A percentile compares a stretch with the other conserved stretches of the same genome.
These are phyloP conservation scores for Aspergillus cristatus DNA, from an alignment of 495 filamentous ascomycete genomes.

Conservation along the genomic window DNA sequence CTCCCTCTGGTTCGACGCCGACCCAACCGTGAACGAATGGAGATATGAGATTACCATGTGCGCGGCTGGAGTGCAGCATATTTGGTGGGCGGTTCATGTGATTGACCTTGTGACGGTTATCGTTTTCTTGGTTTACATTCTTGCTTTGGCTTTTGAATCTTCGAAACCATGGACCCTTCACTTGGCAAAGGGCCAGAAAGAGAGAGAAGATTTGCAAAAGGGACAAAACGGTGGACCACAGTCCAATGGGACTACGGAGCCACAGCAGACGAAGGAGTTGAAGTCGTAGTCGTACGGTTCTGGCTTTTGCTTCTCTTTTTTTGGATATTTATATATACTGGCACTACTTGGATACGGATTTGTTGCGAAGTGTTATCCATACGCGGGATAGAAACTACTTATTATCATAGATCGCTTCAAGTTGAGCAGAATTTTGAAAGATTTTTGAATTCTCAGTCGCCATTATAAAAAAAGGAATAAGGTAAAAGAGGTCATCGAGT, in stretches of 20 bases:
- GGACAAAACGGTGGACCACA: neutral
- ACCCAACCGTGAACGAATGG: slow-evolving; percentile 52
- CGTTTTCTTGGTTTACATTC: slow-evolving; percentile 9
- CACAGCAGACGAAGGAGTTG: neutral
- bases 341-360: no score
- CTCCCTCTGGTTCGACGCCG: slow-evolving; percentile 77
- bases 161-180: neutral
- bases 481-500: neutral
- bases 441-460: neutral
- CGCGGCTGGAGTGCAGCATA: slow-evolving; percentile 71
- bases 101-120: slow-evolving; percentile 49
- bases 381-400: no score
- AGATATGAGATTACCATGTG: slow-evolving; percentile 70
- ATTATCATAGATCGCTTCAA: no score
- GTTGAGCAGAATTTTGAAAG: neutral
- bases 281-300: neutral
- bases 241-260: neutral
- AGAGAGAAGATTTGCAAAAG: neutral
- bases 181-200: no score
- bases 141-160: slow-evolving; percentile 7
- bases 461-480: neutral
- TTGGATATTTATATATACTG: no score
- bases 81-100: slow-evolving; percentile 88
- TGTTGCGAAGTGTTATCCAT: no score
- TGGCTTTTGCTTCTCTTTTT: no score